These are phyloP conservation scores for Taphrina wiesneri DNA, from an alignment of 1,139 yeast genomes.

Conservation along the genomic window DNA sequence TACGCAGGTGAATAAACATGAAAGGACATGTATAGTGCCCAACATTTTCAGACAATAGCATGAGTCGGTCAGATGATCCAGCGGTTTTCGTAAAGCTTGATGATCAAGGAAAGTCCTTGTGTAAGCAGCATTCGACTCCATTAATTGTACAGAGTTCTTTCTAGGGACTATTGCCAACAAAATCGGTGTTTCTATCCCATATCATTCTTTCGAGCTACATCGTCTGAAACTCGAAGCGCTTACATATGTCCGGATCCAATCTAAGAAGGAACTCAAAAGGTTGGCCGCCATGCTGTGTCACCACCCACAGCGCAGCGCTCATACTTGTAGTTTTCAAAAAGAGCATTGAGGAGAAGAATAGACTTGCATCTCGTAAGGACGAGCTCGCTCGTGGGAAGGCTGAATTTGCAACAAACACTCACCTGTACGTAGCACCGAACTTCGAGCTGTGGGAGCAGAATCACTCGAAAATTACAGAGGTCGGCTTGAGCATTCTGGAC, in stretches of 20 bases:
- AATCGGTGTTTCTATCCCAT: not conserved
- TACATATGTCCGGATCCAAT: not conserved
- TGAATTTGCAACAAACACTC: not conserved
- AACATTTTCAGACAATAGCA: too few species aligned
- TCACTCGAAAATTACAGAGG: conserved; percentile 20
- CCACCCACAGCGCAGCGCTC: not conserved
- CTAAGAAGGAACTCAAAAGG: not conserved
- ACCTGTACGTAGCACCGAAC: conserved; percentile 5
- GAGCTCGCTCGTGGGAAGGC: not conserved
- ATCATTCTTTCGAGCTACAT: not conserved
- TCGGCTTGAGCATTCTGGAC: conserved; percentile 16
- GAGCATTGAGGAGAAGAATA: not conserved
- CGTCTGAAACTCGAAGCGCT: not conserved
- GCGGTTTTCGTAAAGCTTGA: not conserved
- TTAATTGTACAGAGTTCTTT: not conserved
- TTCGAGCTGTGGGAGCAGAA: conserved; percentile 18
- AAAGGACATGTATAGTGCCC: too few species aligned
- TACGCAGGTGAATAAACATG: not conserved
- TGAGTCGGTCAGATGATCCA: too few species aligned
- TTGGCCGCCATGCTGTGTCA: not conserved
- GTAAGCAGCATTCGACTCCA: too few species aligned
- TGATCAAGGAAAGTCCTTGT: not conserved
- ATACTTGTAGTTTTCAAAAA: not conserved
- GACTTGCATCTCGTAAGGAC: not conserved
- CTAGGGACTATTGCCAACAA: not conserved